Conservation (phyloP, 495 filamentous ascomycete species). For the Lineolata rhizophorae region DNA sequence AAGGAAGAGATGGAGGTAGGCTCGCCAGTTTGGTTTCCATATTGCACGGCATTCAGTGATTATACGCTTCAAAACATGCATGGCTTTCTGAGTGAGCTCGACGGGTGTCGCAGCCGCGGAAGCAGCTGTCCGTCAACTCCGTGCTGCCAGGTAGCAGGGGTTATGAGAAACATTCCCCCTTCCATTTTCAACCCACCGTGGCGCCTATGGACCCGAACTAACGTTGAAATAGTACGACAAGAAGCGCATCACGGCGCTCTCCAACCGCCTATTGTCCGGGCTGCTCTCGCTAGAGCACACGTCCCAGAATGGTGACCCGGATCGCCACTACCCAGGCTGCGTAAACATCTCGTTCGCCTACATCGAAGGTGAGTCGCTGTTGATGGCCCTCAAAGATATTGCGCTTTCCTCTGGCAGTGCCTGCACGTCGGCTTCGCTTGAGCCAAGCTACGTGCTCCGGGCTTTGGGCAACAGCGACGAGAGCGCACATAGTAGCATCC, state of each 20-base stretch:
- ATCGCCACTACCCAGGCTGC: slow-evolving; percentile 80
- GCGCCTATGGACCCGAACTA: no score
- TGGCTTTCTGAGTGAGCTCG: slow-evolving; percentile 30
- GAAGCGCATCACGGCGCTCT: slow-evolving; percentile 59
- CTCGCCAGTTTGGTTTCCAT: slow-evolving; percentile 7
- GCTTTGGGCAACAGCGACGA: slow-evolving; percentile 91
- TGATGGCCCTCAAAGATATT: slow-evolving; percentile 98
- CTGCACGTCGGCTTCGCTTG: slow-evolving; percentile 88
- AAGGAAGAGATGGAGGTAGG: slow-evolving; percentile 75
- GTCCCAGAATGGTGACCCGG: slow-evolving; percentile 63
- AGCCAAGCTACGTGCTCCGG: slow-evolving; percentile 87
- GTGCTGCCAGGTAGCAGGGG: slow-evolving; percentile 32
- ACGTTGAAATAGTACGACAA: slow-evolving; percentile 55
- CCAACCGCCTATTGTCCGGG: slow-evolving; percentile 58
- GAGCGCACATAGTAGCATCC: slow-evolving; percentile 90
- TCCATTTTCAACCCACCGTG: slow-evolving; percentile 1
- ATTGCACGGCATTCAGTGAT: slow-evolving; percentile 23
- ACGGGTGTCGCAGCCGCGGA: no score
- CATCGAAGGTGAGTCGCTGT: slow-evolving; percentile 87
- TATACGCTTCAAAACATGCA: slow-evolving; percentile 49
- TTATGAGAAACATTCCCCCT: no score
- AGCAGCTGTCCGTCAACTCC: no score
- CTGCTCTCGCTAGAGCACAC: slow-evolving; percentile 84
- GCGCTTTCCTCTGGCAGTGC: slow-evolving; percentile 91
- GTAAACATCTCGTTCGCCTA: slow-evolving; percentile 98